Base-by-base conservation (phyloP, 2,329 filamentous ascomycete genomes). In the Fusarium coicis region DNA sequence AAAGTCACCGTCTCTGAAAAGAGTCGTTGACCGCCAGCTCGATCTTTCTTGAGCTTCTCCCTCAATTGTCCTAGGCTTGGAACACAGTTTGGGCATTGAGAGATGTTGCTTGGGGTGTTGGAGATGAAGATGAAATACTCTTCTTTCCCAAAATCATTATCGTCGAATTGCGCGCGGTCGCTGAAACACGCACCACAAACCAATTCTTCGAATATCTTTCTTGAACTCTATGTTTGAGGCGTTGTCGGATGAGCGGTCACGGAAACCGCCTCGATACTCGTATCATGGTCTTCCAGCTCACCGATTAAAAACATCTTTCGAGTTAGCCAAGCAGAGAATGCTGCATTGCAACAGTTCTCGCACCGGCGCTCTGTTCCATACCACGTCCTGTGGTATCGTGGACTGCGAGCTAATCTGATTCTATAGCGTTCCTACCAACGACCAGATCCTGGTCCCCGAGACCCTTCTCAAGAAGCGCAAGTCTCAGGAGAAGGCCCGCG, bases 381-480 rank as follows among this genome's bases (percentile, higher is more conserved):
- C 87, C 83, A 66, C 61, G 47, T 14, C 47, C 19, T 14, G 64
- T 76, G 85, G 87, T 89, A 87, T 90, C 84, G 65, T 88, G 91
- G 89, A 90, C 88, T 88, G 89, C 89, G 90, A 91, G 93, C 92
- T 93, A 91, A 94, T 93, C 92, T 94, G 85, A 91, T 73, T 79
- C 77, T 88, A 92, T 87, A 74, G 63, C 71, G 93, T 97, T 83
- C 94, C 96, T 79, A 97, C 95, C 86, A 88, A 95, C 87, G 94
- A 98, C 86, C 93, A 98, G 86, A 92, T 99, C 85, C 90, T 98
- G 85, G 94, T 98, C 84, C 96, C 96, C 80, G 96, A 99, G 94
- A 99, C 96, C 81, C 94, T 99, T 83, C 92, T 99, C 86, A 99
- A 99, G 93, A 99, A 99, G 94, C 94, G 96, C 90, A 99, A 99